Base-by-base conservation (phyloP, 2,329 filamentous ascomycete genomes). In the Parastagonospora nodorum region DNA sequence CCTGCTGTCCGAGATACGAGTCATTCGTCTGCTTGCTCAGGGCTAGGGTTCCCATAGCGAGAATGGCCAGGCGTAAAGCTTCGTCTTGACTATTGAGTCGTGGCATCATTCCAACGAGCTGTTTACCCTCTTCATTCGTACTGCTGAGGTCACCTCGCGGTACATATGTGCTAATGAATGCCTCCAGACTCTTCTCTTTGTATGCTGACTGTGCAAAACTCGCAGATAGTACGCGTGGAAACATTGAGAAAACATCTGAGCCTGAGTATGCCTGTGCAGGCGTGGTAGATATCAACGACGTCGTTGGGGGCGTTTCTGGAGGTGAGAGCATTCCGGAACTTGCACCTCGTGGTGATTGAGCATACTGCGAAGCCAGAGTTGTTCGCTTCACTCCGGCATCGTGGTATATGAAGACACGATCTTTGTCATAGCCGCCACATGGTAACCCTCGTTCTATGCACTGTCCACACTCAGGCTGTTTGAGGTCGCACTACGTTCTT, bases 381-480 rank as follows among this genome's bases (percentile, higher is more conserved):
- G 19, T 39, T 24, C 8, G 15, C 15, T 39, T 24, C 37, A 24
- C 10, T 39, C 15, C 16, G 29, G 29, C 33, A 16, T 55, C 49
- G 31, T 68, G 57, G 45, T 59, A 53, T 10, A 88, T 85, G 70
- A 88, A 88, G 48, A 87, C 80, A 12, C 80, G 81, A 63, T 86
- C 80, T 33, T 82, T 77, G 63, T 85, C 80, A 67, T 88, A 88
- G 33, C 85, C 85, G 38, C 84, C 85, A 60, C 85, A 88, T 50
- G 79, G 69, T 38, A 83, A 76, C 16, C 83, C 82, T 59, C 79
- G 82, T 59, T 80, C 77, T 48, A 78, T 74, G 66, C 85, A 88
- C 64, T 86, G 86, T 47, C 78, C 79, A 67, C 85, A 88, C 32
- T 76, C 75, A 2, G 85, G 85, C 4, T 80, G 79, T 50, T 82